phyloP scores from a whole-genome alignment of 83 land plant genomes.

The Diphasiastrum complanatum region DNA sequence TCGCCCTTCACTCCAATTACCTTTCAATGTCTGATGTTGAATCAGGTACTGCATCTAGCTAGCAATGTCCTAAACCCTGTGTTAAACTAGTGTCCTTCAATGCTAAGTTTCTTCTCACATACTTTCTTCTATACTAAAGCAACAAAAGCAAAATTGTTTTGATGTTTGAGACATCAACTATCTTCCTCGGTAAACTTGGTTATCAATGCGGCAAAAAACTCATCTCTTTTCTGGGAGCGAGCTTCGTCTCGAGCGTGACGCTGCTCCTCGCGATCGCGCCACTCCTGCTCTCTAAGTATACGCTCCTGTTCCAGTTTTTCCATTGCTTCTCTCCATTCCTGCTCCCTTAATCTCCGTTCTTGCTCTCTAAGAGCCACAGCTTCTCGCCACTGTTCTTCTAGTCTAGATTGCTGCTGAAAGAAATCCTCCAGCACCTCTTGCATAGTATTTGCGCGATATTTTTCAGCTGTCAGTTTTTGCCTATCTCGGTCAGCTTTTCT shows the following conservation, averaged over 20 bases:
- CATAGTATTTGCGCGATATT: conserved; percentile 5
- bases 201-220: conserved; percentile 1
- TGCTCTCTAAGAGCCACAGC: background rate
- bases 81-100: too few relatives aligned
- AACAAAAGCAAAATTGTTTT: too few relatives aligned
- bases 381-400: conserved; percentile 11
- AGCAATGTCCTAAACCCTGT: too few relatives aligned
- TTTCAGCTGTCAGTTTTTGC: conserved; percentile 5
- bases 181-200: conserved; percentile 2
- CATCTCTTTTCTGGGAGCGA: too few relatives aligned
- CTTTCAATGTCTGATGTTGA: too few relatives aligned
- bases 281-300: conserved; percentile 6
- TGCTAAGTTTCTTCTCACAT: too few relatives aligned
- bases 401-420: conserved; percentile 1
- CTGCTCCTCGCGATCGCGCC: conserved; percentile 10
- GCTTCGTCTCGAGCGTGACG: background rate
- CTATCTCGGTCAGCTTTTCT: conserved; percentile 5
- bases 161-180: too few relatives aligned
- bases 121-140: too few relatives aligned
- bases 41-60: too few relatives aligned
- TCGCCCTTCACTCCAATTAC: too few relatives aligned
- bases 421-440: conserved; percentile 16
- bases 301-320: conserved; percentile 13
- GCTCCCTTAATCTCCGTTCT: background rate
- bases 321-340: conserved; percentile 5